Percentiles rank a stretch among this genome's conserved stretches.
These are phyloP conservation scores for Filobasidium floriforme DNA, from an alignment of 768 basidiomycete species.

Conservation along the genomic window DNA sequence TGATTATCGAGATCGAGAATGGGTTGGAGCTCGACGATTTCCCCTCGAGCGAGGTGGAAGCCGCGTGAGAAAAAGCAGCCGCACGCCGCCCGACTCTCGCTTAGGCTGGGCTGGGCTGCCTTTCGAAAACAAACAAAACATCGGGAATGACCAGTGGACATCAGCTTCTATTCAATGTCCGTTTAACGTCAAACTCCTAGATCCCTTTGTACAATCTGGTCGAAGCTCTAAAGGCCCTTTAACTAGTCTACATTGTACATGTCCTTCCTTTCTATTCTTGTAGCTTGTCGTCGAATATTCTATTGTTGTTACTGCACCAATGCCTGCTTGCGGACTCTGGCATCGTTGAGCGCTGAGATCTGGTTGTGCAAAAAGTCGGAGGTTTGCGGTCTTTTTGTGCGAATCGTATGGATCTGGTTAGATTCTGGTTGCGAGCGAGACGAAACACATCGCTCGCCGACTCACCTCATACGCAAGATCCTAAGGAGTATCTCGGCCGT, in stretches of 20 bases:
- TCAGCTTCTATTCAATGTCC: neutral
- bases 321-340: neutral
- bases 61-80: neutral
- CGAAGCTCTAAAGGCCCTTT: neutral
- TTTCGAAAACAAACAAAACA: constrained; percentile 1
- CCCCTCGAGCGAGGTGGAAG: neutral
- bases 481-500: constrained; percentile 42
- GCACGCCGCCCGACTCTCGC: neutral
- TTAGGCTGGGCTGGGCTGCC: too few species aligned
- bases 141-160: neutral
- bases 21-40: neutral
- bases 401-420: neutral
- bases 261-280: too few species aligned
- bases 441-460: neutral
- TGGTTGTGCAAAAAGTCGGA: neutral
- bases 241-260: too few species aligned
- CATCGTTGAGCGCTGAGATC: neutral
- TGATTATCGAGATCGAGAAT: neutral
- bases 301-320: neutral
- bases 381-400: neutral
- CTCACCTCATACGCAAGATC: constrained; percentile 39
- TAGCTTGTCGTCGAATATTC: too few species aligned
- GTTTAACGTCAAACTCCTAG: neutral
- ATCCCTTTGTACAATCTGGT: neutral
- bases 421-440: neutral